phyloP scores from a whole-genome alignment of 176 grass and related monocot species.

The Aegilops longissima region DNA sequence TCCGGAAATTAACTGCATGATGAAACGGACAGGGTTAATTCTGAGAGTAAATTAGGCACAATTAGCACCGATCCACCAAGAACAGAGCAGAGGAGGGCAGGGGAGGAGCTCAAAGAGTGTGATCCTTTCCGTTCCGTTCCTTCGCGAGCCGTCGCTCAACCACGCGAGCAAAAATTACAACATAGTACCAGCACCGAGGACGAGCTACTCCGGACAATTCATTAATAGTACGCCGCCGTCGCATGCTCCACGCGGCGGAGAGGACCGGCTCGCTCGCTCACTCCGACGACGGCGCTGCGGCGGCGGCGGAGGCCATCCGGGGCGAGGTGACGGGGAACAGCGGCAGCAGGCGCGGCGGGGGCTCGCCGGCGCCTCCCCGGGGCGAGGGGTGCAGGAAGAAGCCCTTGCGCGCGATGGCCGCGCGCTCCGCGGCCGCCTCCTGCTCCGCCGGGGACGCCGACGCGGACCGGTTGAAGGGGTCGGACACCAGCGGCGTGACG shows the following conservation, averaged over 20 bases:
- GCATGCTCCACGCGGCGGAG: neutral
- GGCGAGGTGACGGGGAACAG: slow-evolving; percentile 90
- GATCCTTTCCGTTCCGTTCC: slow-evolving; percentile 39
- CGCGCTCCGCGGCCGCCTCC: slow-evolving; percentile 50
- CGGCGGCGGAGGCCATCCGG: slow-evolving; percentile 29
- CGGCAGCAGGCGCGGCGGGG: slow-evolving; percentile 70
- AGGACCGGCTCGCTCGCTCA: neutral
- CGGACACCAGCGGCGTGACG: slow-evolving; percentile 63
- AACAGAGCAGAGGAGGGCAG: neutral
- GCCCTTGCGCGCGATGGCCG: slow-evolving; percentile 65
- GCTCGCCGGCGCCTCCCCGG: slow-evolving; percentile 52
- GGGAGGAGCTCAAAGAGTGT: slow-evolving; percentile 41
- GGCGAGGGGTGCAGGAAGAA: slow-evolving; percentile 92
- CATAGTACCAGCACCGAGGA: neutral
- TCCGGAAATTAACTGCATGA: too few species aligned
- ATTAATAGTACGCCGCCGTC: neutral
- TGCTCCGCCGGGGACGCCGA: slow-evolving; percentile 38
- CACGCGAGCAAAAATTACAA: slow-evolving; percentile 45
- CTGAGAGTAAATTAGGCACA: neutral
- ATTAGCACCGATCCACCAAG: neutral
- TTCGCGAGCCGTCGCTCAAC: slow-evolving; percentile 34
- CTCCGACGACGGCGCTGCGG: slow-evolving; percentile 18
- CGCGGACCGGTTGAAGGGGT: slow-evolving; percentile 71
- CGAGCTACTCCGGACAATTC: neutral
- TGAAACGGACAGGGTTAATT: slow-evolving; percentile 9